phyloP scores from a whole-genome alignment of 371 early-diverging fungal genomes.

The Haplosporangium sp. region DNA sequence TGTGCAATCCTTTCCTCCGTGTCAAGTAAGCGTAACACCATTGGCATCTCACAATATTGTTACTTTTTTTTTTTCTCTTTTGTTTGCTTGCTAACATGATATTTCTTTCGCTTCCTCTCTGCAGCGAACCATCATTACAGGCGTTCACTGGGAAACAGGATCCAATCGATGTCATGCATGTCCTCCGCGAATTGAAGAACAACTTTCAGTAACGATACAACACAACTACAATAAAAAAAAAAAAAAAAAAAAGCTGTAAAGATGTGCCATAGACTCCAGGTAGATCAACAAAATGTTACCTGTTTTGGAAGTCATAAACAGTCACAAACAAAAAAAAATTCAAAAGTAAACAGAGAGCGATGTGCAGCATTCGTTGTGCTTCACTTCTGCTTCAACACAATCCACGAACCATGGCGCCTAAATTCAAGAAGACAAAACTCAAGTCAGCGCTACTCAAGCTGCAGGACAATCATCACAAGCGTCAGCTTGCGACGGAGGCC shows the following conservation, averaged over 20 bases:
- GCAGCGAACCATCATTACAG: conserved; percentile 72
- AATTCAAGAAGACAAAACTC: conserved; percentile 50
- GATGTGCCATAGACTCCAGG: too few relatives aligned
- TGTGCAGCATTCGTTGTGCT: not conserved
- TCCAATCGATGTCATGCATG: conserved; percentile 83
- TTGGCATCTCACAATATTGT: not conserved
- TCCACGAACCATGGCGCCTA: conserved; percentile 34
- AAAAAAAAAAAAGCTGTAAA: conserved; percentile 9
- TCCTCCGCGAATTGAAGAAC: conserved; percentile 85
- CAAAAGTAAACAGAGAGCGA: too few relatives aligned
- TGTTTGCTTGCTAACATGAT: not conserved
- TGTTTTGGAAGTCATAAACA: too few relatives aligned
- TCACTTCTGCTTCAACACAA: not conserved
- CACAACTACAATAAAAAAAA: conserved; percentile 8
- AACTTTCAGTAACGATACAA: conserved; percentile 48
- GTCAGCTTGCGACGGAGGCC: conserved; percentile 48
- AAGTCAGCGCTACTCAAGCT: conserved; percentile 43
- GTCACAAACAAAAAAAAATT: too few relatives aligned
- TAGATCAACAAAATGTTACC: too few relatives aligned
- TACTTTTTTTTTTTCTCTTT: not conserved
- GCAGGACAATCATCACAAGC: conserved; percentile 42
- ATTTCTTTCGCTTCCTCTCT: not conserved
- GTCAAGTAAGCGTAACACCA: conserved; percentile 58
- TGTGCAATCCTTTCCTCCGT: conserved; percentile 92
- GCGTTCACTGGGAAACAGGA: conserved; percentile 69